phyloP scores from a whole-genome alignment of 176 grass and related monocot genomes.

The Ensete glaucum region DNA sequence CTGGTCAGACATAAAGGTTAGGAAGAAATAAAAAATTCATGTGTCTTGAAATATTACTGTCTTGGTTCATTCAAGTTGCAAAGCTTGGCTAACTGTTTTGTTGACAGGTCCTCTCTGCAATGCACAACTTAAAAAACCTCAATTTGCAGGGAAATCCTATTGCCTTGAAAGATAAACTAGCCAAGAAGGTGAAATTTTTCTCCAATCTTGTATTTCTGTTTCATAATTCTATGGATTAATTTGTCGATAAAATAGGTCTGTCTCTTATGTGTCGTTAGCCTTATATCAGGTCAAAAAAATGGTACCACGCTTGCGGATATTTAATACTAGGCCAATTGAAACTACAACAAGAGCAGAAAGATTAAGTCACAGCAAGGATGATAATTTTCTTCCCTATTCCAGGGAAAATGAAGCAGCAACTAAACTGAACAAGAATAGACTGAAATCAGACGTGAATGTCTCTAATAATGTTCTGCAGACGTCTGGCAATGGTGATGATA shows the following conservation, averaged over 20 bases:
- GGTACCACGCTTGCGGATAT: slow-evolving; percentile 54
- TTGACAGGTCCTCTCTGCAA: slow-evolving; percentile 57
- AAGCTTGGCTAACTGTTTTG: slow-evolving; percentile 15
- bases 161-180: slow-evolving; percentile 50
- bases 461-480: not conserved
- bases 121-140: slow-evolving; percentile 76
- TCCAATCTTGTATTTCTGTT: not conserved
- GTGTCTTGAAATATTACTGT: slow-evolving; percentile 7
- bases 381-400: not conserved
- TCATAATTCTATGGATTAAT: not conserved
- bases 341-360: slow-evolving; percentile 27
- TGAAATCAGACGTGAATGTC: not conserved
- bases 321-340: slow-evolving; percentile 60
- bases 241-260: not conserved
- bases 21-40: slow-evolving; percentile 5
- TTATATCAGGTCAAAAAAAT: slow-evolving; percentile 54
- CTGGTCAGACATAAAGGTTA: slow-evolving; percentile 69
- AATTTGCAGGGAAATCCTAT: slow-evolving; percentile 90
- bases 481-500: not conserved
- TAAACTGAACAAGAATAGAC: not conserved
- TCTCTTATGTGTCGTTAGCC: not conserved
- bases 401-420: slow-evolving; percentile 10
- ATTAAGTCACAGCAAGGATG: slow-evolving; percentile 19
- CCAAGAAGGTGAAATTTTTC: slow-evolving; percentile 45
- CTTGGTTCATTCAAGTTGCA: slow-evolving; percentile 16